Base-by-base conservation (phyloP, 495 filamentous ascomycete species). In the Xylaria scruposa region DNA sequence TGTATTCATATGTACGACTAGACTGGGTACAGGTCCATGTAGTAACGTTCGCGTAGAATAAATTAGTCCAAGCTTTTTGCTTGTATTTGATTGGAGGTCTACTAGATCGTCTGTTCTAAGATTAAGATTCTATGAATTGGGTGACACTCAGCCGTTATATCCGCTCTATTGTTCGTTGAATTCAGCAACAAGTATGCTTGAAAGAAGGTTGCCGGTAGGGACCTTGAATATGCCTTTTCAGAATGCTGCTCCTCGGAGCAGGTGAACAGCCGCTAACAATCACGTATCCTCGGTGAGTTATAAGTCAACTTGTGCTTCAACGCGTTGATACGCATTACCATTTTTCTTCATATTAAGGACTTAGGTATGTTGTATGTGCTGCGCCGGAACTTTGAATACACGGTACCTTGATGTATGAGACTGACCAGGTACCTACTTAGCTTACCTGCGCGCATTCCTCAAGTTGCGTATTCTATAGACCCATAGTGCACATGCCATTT, bases 1-100 rank as follows among this genome's bases (percentile, higher is more conserved):
- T 33, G 31, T 61, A 44, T 60, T 29, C 38, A 33, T 29, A 17
- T 70, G 44, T 70, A 64, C 46, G 5, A 62, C 38, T 63, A 63
- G 36, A 44, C 24, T 31, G n/a, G 44, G 19, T 66, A 66, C 72
- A 68, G 51, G 49, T 71, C 38, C 70, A 72, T 70, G 68, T 73
- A 72, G 65, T 36, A 21, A 60, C 17, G 31, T 38, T 17, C 15
- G 4, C 31, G 2, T 31, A 38, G 4, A 38, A 62, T 21, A 26
- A 10, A 5, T 13, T 40, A 61, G 36, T 15, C 26, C 3, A 21
- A 24, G 5, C 38, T 40, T 33, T 1, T n/a, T 44, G 38, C 19
- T 64, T 46, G 10, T 24, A 42, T 42, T 42, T 26, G 53, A 56
- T 56, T 26, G 53, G 8, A 8, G 21, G 19, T 42, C 5, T 40